Conservation (phyloP, 129 eudicot species). For the Flaveria ramosissima region DNA sequence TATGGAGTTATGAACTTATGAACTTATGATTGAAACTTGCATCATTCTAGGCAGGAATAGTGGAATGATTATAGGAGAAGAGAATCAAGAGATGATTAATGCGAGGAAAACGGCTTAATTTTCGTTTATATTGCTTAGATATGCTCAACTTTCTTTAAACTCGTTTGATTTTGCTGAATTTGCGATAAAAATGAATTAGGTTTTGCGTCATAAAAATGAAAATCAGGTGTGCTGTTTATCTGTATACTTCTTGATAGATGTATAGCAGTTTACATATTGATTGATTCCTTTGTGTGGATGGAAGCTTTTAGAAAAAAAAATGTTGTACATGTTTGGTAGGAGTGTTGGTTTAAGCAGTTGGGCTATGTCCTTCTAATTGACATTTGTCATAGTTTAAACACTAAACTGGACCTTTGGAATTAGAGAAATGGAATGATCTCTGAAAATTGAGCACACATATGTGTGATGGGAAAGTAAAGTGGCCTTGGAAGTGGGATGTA, state of each 20-base stretch:
- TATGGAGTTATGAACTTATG: neutral
- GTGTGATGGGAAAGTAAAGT: neutral
- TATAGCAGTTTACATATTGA: neutral
- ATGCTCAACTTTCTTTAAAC: neutral
- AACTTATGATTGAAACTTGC: slow-evolving; percentile 17
- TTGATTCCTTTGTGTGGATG: neutral
- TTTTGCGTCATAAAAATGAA: neutral
- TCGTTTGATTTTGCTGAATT: neutral
- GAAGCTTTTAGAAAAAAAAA: neutral
- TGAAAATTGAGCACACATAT: neutral
- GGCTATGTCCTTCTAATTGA: neutral
- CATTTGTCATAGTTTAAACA: neutral
- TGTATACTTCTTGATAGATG: neutral
- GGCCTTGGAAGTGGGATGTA: too few relatives aligned
- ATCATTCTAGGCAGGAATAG: neutral
- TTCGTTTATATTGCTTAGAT: neutral
- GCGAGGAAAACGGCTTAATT: neutral
- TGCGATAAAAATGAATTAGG: slow-evolving; percentile 21
- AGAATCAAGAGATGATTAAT: neutral
- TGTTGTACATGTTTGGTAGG: neutral
- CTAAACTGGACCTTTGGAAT: neutral
- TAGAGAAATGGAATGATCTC: neutral
- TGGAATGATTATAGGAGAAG: neutral
- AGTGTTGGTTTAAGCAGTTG: neutral
- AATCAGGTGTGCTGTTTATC: neutral